Evolutionary conservation across 129 eudicot species (phyloP).

Genomic region (Flaveria trinervia): DNA sequence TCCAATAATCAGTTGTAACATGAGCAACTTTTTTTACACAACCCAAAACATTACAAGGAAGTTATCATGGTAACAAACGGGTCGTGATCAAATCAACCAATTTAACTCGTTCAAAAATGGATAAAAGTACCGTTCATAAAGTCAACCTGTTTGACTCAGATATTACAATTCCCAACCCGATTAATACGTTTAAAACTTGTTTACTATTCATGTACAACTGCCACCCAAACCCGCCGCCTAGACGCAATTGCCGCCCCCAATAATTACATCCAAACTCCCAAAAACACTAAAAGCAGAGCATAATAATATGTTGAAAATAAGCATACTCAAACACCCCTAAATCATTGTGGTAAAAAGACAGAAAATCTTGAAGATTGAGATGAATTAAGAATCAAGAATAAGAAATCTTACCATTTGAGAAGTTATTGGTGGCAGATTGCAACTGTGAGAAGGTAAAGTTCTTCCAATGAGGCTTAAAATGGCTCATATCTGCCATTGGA

Average conservation of each 20-base stretch:
- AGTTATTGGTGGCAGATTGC: constrained; percentile 76
- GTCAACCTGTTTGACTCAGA: background rate
- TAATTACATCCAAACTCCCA: background rate
- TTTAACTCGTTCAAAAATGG: background rate
- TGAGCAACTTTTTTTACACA: background rate
- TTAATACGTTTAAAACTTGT: background rate
- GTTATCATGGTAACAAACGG: too few relatives aligned
- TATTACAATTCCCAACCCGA: background rate
- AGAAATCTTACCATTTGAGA: constrained; percentile 58
- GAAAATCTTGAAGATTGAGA: constrained; percentile 6
- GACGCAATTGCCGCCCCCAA: background rate
- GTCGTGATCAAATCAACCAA: background rate
- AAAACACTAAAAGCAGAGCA: background rate
- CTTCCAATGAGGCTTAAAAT: constrained; percentile 81
- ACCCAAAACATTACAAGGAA: background rate
- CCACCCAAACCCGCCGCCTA: background rate
- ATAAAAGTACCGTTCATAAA: too few relatives aligned
- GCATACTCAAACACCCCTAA: background rate
- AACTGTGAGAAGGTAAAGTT: constrained; percentile 65
- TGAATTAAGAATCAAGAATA: background rate
- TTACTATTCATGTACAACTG: background rate
- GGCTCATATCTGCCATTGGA: constrained; percentile 39
- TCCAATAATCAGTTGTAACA: background rate
- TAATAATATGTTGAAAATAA: too few relatives aligned
- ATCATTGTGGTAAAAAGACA: background rate